Percentiles rank a stretch among this genome's conserved stretches.
These are phyloP conservation scores for Chlamydomonas schloesseri DNA, from an alignment of 139 green algal genomes.

Conservation along the genomic window DNA sequence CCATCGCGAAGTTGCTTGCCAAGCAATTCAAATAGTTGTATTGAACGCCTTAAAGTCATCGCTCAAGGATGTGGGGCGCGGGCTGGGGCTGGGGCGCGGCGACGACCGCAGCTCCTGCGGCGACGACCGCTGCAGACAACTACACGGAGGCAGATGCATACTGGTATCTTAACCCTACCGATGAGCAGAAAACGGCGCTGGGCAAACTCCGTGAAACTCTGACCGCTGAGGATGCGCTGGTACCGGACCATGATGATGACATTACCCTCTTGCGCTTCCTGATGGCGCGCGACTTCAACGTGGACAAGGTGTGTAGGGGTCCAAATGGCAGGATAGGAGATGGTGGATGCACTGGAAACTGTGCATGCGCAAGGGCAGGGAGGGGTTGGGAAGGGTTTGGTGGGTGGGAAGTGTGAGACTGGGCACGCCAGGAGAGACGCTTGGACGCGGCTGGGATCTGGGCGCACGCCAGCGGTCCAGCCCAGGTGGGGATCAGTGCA, in stretches of 20 bases:
- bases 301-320: neutral
- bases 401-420: too few species aligned
- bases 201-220: neutral
- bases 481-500: too few species aligned
- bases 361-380: neutral
- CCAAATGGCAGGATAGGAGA: neutral
- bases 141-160: constrained; percentile 32
- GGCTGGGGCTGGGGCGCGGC: neutral
- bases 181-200: constrained; percentile 10
- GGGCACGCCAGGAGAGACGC: too few species aligned
- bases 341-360: too few species aligned
- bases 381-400: neutral
- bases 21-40: too few species aligned
- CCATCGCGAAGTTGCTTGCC: too few species aligned
- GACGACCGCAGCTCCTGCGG: neutral
- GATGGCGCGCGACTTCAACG: constrained; percentile 22
- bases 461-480: too few species aligned
- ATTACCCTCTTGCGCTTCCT: constrained; percentile 32
- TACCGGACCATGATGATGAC: constrained; percentile 15
- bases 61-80: neutral
- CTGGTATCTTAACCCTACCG: constrained; percentile 40
- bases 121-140: neutral
- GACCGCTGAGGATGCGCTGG: neutral
- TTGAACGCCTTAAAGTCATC: too few species aligned
- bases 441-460: too few species aligned